These are phyloP conservation scores for Cornus suecica DNA, from an alignment of 148 eudicot genomes.

Conservation along the genomic window DNA sequence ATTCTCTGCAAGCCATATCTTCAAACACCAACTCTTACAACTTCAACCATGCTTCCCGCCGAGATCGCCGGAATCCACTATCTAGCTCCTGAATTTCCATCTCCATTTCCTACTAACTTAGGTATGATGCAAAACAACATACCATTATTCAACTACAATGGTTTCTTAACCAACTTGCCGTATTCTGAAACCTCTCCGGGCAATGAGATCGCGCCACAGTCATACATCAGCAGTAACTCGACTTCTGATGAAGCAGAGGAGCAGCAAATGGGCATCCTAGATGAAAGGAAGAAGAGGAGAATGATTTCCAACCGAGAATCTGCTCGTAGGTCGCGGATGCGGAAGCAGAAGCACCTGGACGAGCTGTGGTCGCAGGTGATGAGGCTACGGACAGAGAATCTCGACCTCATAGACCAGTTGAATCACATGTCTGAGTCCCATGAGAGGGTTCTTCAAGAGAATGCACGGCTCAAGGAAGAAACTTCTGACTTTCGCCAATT, in stretches of 20 bases:
- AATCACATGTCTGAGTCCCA: constrained; percentile 44
- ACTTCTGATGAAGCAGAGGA: constrained; percentile 63
- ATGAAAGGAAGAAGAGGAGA: constrained; percentile 73
- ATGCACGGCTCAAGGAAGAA: constrained; percentile 65
- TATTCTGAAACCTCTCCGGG: constrained; percentile 20
- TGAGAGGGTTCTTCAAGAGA: constrained; percentile 51
- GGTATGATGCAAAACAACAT: constrained; percentile 25
- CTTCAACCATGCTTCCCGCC: constrained; percentile 39
- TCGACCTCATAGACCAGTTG: constrained; percentile 48
- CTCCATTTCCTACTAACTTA: constrained; percentile 27
- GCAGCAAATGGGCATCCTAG: constrained; percentile 33
- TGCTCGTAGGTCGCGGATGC: constrained; percentile 81
- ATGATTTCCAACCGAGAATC: constrained; percentile 91
- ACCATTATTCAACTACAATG: constrained; percentile 22
- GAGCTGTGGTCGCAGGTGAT: constrained; percentile 69
- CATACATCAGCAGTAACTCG: constrained; percentile 47
- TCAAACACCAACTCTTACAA: background rate
- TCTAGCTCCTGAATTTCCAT: constrained; percentile 23
- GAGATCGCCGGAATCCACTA: constrained; percentile 36
- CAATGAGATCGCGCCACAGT: constrained; percentile 26
- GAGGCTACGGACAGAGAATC: constrained; percentile 57
- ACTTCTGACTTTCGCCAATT: constrained; percentile 49
- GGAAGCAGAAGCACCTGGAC: constrained; percentile 82
- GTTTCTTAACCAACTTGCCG: constrained; percentile 20
- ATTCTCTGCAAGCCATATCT: constrained; percentile 1